Percentiles rank a stretch among this genome's conserved stretches.
phyloP scores from a whole-genome alignment of 495 filamentous ascomycete species.

The Penicillium lividum region DNA sequence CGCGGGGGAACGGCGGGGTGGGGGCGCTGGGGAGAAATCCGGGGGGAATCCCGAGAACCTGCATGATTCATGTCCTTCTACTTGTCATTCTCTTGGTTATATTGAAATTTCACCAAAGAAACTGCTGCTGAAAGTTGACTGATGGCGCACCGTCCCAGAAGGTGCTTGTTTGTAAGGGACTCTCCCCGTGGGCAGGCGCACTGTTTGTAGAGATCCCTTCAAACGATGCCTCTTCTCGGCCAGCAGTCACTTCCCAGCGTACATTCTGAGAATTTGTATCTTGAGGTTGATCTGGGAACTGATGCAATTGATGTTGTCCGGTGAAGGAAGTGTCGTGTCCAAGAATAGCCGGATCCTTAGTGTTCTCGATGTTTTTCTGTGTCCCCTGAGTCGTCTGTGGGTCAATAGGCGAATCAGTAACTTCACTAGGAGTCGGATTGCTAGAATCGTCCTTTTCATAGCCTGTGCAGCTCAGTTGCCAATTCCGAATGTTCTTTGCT shows the following conservation, averaged over 20 bases:
- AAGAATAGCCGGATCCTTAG: neutral
- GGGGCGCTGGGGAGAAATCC: conserved; percentile 3
- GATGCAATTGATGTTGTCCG: neutral
- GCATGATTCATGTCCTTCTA: neutral
- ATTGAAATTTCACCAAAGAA: conserved; percentile 34
- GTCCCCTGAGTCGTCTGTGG: neutral
- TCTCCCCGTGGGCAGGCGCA: neutral
- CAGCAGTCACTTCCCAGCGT: neutral
- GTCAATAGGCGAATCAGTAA: neutral
- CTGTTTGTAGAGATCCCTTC: neutral
- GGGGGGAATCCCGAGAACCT: conserved; percentile 16
- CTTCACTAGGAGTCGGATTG: neutral
- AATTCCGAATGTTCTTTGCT: conserved; percentile 34
- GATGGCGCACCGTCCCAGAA: conserved; percentile 39
- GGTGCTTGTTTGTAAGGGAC: conserved; percentile 14
- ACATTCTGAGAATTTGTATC: neutral
- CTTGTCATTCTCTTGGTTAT: neutral
- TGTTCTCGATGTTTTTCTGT: neutral
- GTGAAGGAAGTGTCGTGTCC: too few species aligned
- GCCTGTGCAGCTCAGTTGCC: conserved; percentile 33
- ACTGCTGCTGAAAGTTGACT: conserved; percentile 37
- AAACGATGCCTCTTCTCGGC: neutral
- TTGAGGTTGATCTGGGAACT: too few species aligned
- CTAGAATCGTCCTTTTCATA: neutral
- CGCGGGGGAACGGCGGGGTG: conserved; percentile 1